Conservation (phyloP, 2,329 filamentous ascomycete genomes). For the Diplocarpon rosae region DNA sequence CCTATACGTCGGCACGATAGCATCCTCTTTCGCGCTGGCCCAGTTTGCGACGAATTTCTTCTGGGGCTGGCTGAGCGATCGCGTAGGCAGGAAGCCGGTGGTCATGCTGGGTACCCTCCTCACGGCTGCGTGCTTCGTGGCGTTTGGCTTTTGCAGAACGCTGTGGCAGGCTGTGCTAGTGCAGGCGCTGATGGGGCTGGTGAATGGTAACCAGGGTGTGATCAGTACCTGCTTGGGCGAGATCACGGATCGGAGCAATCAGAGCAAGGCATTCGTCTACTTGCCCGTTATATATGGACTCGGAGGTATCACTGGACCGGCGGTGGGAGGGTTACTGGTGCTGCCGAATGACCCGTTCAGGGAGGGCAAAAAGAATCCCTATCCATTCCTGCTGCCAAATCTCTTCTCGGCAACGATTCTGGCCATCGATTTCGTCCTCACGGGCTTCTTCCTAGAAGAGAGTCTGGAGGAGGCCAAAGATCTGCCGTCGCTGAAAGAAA, state of each 20-base stretch:
- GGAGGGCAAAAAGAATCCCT: constrained; percentile 41
- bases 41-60: constrained; percentile 89
- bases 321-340: constrained; percentile 79
- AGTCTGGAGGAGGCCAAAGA: constrained; percentile 59
- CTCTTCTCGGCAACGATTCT: constrained; percentile 65
- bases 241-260: constrained; percentile 89
- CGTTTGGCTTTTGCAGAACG: constrained; percentile 75
- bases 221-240: constrained; percentile 91
- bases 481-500: constrained; percentile 46
- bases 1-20: constrained; percentile 81
- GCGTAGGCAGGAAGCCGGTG: constrained; percentile 70
- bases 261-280: constrained; percentile 88
- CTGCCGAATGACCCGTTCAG: constrained; percentile 41
- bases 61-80: constrained; percentile 77
- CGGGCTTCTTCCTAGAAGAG: constrained; percentile 77
- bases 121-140: constrained; percentile 68
- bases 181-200: constrained; percentile 79
- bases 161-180: constrained; percentile 79
- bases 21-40: constrained; percentile 82
- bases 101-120: constrained; percentile 74
- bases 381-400: constrained; percentile 81
- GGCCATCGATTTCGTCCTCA: constrained; percentile 58
- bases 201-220: constrained; percentile 91
- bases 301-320: constrained; percentile 84
- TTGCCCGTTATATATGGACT: constrained; percentile 93